Conservation (phyloP, 139 green algal species). For the Chlorella sp. region DNA sequence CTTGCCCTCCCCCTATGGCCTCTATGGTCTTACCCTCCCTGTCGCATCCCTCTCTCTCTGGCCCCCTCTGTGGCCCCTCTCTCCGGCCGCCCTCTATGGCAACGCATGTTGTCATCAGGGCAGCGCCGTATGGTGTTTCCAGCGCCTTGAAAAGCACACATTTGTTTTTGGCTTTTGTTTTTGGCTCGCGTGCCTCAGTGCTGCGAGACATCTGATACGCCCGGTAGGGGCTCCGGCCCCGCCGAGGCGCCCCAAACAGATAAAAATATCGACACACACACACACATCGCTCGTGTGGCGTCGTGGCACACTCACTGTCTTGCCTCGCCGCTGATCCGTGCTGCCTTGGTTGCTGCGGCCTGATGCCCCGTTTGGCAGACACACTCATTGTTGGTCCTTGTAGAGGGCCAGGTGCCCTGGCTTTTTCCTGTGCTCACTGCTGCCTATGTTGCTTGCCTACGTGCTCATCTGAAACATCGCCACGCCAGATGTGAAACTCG, state of each 20-base stretch:
- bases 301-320: no score
- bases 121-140: no score
- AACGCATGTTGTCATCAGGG: no score
- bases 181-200: no score
- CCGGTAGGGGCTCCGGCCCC: no score
- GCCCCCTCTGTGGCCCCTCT: not conserved
- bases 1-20: not conserved
- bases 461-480: not conserved
- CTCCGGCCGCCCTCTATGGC: not conserved
- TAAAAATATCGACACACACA: no score
- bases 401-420: slow-evolving; percentile 5
- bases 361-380: not conserved
- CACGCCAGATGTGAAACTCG: not conserved
- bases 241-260: no score
- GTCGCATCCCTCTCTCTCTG: not conserved
- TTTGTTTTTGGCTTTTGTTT: no score
- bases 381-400: not conserved
- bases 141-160: no score
- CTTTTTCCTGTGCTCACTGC: not conserved
- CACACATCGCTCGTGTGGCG: no score
- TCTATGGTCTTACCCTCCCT: not conserved
- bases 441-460: not conserved
- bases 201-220: no score
- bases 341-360: not conserved
- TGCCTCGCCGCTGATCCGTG: no score